Evolutionary conservation across 495 filamentous ascomycete species (phyloP), one percentile per base, ranked within the genome.

Genomic region (Podospora sp.): DNA sequence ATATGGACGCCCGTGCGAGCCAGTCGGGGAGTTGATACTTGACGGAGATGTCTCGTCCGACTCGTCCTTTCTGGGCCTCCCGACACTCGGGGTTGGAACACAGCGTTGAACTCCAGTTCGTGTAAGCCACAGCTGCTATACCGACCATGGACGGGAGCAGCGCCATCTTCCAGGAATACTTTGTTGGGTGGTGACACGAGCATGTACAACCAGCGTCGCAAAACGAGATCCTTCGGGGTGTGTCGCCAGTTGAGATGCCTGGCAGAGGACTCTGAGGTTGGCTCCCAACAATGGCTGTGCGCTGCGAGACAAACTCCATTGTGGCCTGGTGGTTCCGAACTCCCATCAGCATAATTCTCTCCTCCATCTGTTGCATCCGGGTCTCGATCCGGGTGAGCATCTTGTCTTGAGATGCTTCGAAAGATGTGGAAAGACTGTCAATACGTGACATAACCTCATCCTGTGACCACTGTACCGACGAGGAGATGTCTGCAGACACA

Each of bases 21-120:
- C 65, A 67, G 49, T 35, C 58, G 7, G 65, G 65, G 11, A 67
- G 52, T 6, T 55, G 49, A 51, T 61, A 61, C 9, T 20, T 18
- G 22, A 56, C 2, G 27, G 16, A 25, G 6, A 62, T 1, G 18
- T 67, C 49, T 27, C 12, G 49, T 46, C 11, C 40, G 2, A 8
- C 2, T 25, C n/a, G 52, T 9, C n/a, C 24, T 22, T 12, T 6
- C 5, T 11, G 27, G 6, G 56, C 4, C 3, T 21, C 24, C 25
- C 6, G 56, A 60, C 56, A 60, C 8, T 9, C 11, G 1, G 24
- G 8, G 25, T 35, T 14, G 3, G 24, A 25, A 20, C 56, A 60
- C 1, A 6, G 24, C 1, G 22, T 60, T 21, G 56, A 16, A 14
- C 14, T 27, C 26, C 56, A 26, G 25, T 60, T 27, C 6, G 56